These are phyloP conservation scores for Rhinocladiella mackenziei DNA, from an alignment of 2,329 filamentous ascomycete genomes.

Conservation along the genomic window DNA sequence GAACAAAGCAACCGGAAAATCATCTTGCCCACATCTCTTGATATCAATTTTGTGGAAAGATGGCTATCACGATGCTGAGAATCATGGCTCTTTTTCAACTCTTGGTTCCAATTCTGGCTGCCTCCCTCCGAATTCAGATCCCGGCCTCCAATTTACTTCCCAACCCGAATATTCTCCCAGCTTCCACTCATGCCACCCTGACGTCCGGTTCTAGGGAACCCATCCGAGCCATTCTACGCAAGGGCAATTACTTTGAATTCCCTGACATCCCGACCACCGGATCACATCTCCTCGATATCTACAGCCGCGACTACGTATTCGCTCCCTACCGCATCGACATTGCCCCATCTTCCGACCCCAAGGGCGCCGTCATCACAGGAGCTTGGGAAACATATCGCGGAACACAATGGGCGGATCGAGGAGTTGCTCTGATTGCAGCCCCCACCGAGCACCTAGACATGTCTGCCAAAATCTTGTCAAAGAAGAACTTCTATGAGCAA, in stretches of 20 bases:
- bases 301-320: slow-evolving; percentile 71
- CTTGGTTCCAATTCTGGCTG: slow-evolving; percentile 2
- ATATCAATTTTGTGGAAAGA: too few species aligned
- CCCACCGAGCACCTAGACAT: slow-evolving; percentile 48
- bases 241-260: slow-evolving; percentile 67
- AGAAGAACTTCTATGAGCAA: slow-evolving; percentile 73
- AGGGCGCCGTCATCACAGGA: slow-evolving; percentile 35
- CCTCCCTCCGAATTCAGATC: slow-evolving; percentile 34
- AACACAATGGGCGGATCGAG: slow-evolving; percentile 29
- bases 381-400: slow-evolving; percentile 28
- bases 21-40: too few species aligned
- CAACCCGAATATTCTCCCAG: slow-evolving; percentile 41
- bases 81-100: background rate
- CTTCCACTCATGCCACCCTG: slow-evolving; percentile 52
- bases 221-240: slow-evolving; percentile 45
- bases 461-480: slow-evolving; percentile 58
- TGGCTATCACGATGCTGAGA: too few species aligned
- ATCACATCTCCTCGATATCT: slow-evolving; percentile 78
- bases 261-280: slow-evolving; percentile 58
- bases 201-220: slow-evolving; percentile 38
- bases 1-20: too few species aligned
- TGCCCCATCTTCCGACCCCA: slow-evolving; percentile 33
- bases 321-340: slow-evolving; percentile 78
- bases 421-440: slow-evolving; percentile 20
- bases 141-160: slow-evolving; percentile 42